Conservation (phyloP, 257 asterid genomes). For the Eucommia ulmoides region DNA sequence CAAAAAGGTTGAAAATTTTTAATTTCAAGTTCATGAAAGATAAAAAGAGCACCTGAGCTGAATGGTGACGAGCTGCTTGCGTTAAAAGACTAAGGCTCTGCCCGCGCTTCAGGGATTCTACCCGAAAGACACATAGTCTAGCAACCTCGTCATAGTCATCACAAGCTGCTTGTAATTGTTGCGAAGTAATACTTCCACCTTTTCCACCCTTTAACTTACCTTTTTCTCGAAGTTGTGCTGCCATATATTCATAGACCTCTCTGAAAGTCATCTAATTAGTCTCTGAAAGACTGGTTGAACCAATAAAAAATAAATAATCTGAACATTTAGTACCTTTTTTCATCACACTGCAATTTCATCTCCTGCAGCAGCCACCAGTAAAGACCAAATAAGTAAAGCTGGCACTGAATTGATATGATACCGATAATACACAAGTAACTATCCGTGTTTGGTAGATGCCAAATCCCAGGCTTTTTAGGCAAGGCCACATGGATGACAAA, state of each 20-base stretch:
- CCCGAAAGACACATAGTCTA: conserved; percentile 78
- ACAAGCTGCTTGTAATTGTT: conserved; percentile 62
- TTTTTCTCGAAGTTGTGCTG: conserved; percentile 50
- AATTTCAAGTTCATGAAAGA: conserved; percentile 9
- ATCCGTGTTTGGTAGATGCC: not conserved
- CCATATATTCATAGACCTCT: conserved; percentile 72
- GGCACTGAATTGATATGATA: not conserved
- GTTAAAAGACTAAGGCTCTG: conserved; percentile 80
- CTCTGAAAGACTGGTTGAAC: not conserved
- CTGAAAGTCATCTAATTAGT: conserved; percentile 28
- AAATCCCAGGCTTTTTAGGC: not conserved
- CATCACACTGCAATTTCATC: conserved; percentile 91
- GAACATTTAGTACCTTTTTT: conserved; percentile 52
- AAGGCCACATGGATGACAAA: not conserved
- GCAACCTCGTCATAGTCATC: conserved; percentile 86
- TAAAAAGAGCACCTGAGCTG: conserved; percentile 60
- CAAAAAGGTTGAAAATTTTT: conserved; percentile 1
- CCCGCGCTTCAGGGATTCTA: conserved; percentile 92
- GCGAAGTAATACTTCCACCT: conserved; percentile 60
- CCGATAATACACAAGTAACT: not conserved
- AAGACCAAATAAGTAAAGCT: conserved; percentile 9
- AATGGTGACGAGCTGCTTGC: conserved; percentile 94
- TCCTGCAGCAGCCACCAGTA: conserved; percentile 49
- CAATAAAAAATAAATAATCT: conserved; percentile 4
- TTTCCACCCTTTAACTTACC: conserved; percentile 72